These are phyloP conservation scores for Zymoseptoria brevis DNA, from an alignment of 2,329 filamentous ascomycete species.

Conservation along the genomic window DNA sequence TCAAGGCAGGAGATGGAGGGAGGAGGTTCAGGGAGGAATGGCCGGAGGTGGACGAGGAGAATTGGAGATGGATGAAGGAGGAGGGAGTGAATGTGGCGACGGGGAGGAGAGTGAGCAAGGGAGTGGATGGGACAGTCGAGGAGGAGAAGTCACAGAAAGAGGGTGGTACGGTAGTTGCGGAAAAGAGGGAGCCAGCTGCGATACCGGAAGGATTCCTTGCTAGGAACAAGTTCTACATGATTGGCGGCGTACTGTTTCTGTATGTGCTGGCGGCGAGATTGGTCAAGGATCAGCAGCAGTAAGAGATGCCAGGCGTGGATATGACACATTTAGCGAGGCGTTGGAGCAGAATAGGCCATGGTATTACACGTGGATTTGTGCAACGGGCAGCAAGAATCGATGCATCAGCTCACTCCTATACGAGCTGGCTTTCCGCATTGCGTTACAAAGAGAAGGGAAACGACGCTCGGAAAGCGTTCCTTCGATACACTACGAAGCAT, in stretches of 20 bases:
- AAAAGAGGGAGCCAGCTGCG: slow-evolving; percentile 64
- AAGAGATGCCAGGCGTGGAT: not conserved
- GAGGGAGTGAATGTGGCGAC: slow-evolving; percentile 70
- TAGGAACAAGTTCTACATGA: slow-evolving; percentile 68
- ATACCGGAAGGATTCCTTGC: slow-evolving; percentile 76
- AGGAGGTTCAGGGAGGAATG: slow-evolving; percentile 84
- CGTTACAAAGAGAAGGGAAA: no score
- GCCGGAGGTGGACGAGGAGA: slow-evolving; percentile 81
- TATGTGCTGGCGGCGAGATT: slow-evolving; percentile 78
- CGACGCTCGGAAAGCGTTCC: no score
- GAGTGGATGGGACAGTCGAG: slow-evolving; percentile 46
- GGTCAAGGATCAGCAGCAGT: slow-evolving; percentile 44
- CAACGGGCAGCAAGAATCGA: no score
- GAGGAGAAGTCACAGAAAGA: slow-evolving; percentile 39
- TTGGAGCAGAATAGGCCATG: no score
- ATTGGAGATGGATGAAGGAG: slow-evolving; percentile 85
- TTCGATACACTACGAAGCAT: no score
- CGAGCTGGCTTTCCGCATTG: no score
- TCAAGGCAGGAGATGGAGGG: slow-evolving; percentile 87
- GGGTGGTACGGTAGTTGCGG: slow-evolving; percentile 60
- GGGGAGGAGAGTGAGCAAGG: slow-evolving; percentile 54
- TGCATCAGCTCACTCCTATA: no score
- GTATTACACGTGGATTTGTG: no score
- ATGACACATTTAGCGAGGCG: slow-evolving; percentile 16
- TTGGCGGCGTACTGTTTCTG: slow-evolving; percentile 61